Evolutionary conservation across 1,284 basidiomycete genomes (phyloP).

Genomic region (Moesziomyces antarcticus): DNA sequence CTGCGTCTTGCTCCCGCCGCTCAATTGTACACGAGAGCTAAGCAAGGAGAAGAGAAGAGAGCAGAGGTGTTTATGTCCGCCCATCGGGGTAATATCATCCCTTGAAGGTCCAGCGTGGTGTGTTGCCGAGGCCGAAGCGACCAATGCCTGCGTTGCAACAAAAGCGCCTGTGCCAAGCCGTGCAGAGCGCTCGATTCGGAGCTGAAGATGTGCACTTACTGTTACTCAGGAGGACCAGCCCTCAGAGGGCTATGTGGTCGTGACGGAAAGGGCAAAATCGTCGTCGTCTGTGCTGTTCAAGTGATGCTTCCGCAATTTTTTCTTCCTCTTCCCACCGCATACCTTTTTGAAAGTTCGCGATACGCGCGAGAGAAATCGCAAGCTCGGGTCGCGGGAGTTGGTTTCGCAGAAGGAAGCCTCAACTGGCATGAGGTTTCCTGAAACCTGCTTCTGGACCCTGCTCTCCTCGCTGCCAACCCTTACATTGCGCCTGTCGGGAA

Average conservation of each 20-base stretch:
- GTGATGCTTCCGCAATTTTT: neutral
- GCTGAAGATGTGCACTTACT: too few species aligned
- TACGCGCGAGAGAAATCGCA: conserved; percentile 18
- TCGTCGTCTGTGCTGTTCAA: too few species aligned
- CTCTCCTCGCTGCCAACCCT: neutral
- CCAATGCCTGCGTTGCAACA: neutral
- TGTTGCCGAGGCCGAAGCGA: neutral
- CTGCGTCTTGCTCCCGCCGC: conserved; percentile 43
- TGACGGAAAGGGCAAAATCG: neutral
- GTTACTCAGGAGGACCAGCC: too few species aligned
- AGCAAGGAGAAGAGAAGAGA: conserved; percentile 26
- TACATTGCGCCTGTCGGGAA: neutral
- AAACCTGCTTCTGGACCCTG: neutral
- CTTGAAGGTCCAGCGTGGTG: neutral
- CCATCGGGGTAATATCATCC: conserved; percentile 53
- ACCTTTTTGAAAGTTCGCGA: neutral
- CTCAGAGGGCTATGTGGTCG: neutral
- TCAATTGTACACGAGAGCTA: conserved; percentile 54
- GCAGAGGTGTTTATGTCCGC: conserved; percentile 53
- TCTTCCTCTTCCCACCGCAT: conserved; percentile 1
- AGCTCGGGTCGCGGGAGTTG: conserved; percentile 28
- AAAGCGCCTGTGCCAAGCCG: neutral
- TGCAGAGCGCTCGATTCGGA: too few species aligned
- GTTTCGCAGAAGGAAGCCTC: conserved; percentile 2
- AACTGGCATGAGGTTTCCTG: neutral